These are phyloP conservation scores for Calonectria hawksworthii DNA, from an alignment of 2,329 filamentous ascomycete species.

Conservation along the genomic window DNA sequence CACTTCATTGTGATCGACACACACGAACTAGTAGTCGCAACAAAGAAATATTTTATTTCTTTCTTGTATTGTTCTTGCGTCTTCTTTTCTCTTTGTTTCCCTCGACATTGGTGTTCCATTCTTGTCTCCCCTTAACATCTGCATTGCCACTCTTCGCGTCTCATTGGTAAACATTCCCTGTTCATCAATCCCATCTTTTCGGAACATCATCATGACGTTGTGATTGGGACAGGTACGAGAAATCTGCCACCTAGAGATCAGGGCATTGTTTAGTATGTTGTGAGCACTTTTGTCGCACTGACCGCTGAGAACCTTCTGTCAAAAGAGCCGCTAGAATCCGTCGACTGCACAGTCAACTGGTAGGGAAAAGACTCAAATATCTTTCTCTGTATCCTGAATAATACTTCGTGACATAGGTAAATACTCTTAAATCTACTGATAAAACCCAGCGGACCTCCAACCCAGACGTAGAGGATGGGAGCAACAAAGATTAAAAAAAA, in stretches of 20 bases:
- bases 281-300: not conserved
- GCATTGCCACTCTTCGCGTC: too few relatives aligned
- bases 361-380: too few relatives aligned
- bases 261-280: too few relatives aligned
- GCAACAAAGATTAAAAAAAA: too few relatives aligned
- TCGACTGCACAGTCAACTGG: too few relatives aligned
- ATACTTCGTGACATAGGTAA: too few relatives aligned
- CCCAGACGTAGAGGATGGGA: too few relatives aligned
- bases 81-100: not conserved
- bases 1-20: not conserved
- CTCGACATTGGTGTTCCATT: not conserved
- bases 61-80: not conserved
- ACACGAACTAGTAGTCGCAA: not conserved
- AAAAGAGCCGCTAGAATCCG: too few relatives aligned
- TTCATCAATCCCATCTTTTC: not conserved
- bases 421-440: too few relatives aligned
- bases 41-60: not conserved
- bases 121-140: not conserved
- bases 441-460: too few relatives aligned
- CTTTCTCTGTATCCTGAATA: too few relatives aligned
- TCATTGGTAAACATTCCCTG: not conserved
- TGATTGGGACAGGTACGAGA: not conserved
- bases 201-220: accelerated
- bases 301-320: not conserved
- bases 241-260: too few relatives aligned